A percentile compares a stretch with the other conserved stretches of the same genome.
Evolutionary conservation across 768 basidiomycete genomes (phyloP).

Genomic region (Plicaturopsis crispa): DNA sequence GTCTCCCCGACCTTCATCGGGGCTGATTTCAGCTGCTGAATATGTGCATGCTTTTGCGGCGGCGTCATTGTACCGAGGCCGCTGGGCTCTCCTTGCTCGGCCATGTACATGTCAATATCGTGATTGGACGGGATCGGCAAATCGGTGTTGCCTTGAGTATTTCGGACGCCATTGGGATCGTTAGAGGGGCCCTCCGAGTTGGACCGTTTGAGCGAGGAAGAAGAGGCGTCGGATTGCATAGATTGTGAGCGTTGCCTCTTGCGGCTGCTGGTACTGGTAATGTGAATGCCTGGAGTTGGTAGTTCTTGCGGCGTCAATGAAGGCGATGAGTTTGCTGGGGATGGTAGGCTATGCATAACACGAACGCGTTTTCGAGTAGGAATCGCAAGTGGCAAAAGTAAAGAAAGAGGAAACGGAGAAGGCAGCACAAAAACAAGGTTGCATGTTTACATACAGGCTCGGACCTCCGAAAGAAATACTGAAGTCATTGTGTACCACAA

Average conservation of each 20-base stretch:
- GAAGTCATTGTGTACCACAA: not conserved
- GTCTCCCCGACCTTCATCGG: slow-evolving; percentile 59
- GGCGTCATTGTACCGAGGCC: slow-evolving; percentile 19
- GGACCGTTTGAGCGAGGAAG: slow-evolving; percentile 73
- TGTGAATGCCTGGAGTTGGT: slow-evolving; percentile 25
- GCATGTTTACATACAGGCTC: not conserved
- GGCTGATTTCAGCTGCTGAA: slow-evolving; percentile 37
- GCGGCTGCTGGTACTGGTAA: slow-evolving; percentile 27
- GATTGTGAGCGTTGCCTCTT: slow-evolving; percentile 73
- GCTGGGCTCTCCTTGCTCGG: slow-evolving; percentile 40
- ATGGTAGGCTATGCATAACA: slow-evolving; percentile 41
- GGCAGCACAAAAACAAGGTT: slow-evolving; percentile 1
- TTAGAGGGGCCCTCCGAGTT: slow-evolving; percentile 57
- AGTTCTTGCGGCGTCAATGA: slow-evolving; percentile 16
- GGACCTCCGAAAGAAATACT: not conserved
- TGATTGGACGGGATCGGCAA: slow-evolving; percentile 31
- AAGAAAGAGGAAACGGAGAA: not conserved
- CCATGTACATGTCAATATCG: slow-evolving; percentile 69
- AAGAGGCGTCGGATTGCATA: slow-evolving; percentile 65
- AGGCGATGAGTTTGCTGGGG: slow-evolving; percentile 28
- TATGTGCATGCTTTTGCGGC: slow-evolving; percentile 39
- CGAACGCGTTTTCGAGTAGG: no score
- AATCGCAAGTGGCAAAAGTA: slow-evolving; percentile 11
- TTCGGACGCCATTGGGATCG: no score
- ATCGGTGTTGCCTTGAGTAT: slow-evolving; percentile 34